A percentile compares a stretch with the other conserved stretches of the same genome.
Conservation (phyloP, 371 early-diverging fungal species). For the Haplosporangium sp. region DNA sequence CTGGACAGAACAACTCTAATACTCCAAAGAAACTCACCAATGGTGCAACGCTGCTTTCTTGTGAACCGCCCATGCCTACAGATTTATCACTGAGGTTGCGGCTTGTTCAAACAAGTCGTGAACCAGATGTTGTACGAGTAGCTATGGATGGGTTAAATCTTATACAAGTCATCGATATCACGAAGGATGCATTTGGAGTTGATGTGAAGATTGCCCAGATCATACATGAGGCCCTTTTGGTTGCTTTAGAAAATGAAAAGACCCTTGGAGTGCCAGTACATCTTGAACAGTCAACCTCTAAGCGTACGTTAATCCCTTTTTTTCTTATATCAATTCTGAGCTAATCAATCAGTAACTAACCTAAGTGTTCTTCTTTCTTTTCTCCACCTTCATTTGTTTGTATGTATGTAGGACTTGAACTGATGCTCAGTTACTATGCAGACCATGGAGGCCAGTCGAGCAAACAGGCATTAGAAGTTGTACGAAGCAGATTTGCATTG, state of each 20-base stretch:
- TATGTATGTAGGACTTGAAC: constrained; percentile 18
- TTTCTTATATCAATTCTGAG: neutral
- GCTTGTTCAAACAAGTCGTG: constrained; percentile 13
- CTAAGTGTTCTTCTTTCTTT: neutral
- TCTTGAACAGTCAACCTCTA: constrained; percentile 8
- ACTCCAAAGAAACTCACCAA: constrained; percentile 23
- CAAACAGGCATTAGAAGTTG: constrained; percentile 14
- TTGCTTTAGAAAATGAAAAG: constrained; percentile 20
- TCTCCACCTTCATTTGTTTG: neutral
- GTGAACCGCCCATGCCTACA: constrained; percentile 10
- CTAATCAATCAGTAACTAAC: neutral
- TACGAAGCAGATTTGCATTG: constrained; percentile 10
- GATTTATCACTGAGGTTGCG: constrained; percentile 25
- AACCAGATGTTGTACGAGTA: constrained; percentile 19
- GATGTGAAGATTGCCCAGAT: constrained; percentile 26
- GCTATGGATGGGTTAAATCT: constrained; percentile 36
- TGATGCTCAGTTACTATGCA: constrained; percentile 29
- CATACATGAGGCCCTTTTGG: constrained; percentile 21
- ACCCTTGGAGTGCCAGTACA: constrained; percentile 23
- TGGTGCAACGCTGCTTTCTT: constrained; percentile 18
- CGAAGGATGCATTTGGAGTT: constrained; percentile 32
- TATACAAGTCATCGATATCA: constrained; percentile 32
- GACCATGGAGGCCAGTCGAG: constrained; percentile 31
- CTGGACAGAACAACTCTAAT: neutral
- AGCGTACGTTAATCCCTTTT: constrained; percentile 15